Percentiles rank a stretch among this genome's conserved stretches.
These are phyloP conservation scores for Xanthoparmelia taractica DNA, from an alignment of 495 filamentous ascomycete species.

Conservation along the genomic window DNA sequence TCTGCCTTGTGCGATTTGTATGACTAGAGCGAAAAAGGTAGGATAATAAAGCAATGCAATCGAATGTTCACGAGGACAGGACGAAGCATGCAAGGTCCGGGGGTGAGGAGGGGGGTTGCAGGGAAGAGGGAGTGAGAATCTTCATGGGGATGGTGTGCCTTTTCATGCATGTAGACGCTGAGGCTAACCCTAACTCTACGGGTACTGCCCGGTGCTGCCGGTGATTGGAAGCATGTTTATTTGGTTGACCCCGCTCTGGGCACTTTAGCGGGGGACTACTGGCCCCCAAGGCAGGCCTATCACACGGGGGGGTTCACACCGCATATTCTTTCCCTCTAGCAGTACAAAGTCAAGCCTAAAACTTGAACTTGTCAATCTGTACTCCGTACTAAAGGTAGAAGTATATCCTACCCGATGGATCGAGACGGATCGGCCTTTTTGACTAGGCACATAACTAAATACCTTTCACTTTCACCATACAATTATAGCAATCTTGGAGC, in stretches of 20 bases:
- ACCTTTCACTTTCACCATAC: too few relatives aligned
- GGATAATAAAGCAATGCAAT: conserved; percentile 2
- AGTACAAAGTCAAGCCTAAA: too few relatives aligned
- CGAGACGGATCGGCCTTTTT: too few relatives aligned
- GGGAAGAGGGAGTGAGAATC: background rate
- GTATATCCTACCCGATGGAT: too few relatives aligned
- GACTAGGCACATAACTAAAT: too few relatives aligned
- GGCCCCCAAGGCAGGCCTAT: conserved; percentile 7
- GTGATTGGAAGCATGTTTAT: conserved; percentile 14
- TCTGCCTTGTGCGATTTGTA: conserved; percentile 5
- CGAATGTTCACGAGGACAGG: background rate
- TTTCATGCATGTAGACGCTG: conserved; percentile 18
- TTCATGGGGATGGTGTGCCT: conserved; percentile 7
- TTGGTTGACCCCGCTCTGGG: conserved; percentile 11
- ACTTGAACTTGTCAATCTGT: background rate
- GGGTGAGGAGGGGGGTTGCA: background rate
- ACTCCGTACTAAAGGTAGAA: too few relatives aligned
- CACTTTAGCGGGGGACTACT: background rate
- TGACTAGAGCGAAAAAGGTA: conserved; percentile 8
- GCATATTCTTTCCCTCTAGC: conserved; percentile 4
- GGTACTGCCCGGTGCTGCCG: conserved; percentile 2
- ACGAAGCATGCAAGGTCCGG: conserved; percentile 5
- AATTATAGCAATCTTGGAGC: background rate
- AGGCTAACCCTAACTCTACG: too few relatives aligned
- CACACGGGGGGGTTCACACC: conserved; percentile 2